Base-by-base conservation (phyloP, 164 flowering plant species). In the Vitis amurensis region DNA sequence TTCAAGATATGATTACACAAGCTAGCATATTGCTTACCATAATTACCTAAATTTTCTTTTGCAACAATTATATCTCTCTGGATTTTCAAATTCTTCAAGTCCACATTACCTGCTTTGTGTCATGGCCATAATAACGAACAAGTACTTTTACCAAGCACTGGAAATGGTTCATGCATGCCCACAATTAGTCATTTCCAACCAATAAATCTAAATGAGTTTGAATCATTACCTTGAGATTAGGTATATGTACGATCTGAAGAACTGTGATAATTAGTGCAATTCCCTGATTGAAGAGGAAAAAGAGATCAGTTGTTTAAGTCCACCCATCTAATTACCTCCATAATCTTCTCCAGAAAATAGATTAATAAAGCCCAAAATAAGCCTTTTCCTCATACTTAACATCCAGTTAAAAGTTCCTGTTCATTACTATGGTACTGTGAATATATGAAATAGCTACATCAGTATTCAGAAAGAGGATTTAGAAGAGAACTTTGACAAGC, bases 201-300 rank as follows among this genome's bases (percentile, higher is more conserved):
- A 57, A 15, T 15, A 57, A 57, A 16, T 57, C 23, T 14, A 47
- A 47, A 16, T 63, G 17, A 16, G 13, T 7, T 52, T 10, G 37
- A 70, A 70, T 64, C n/a, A 65, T 52, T 74, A 84, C 87, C 87
- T 84, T 84, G 64, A 84, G 83, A 73, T 84, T 81, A 19, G 87
- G 87, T 64, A 84, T 69, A 17, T 71, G 83, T 37, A 84, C 85
- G 63, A 84, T 81, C 64, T 81, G 87, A 73, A 84, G 80, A 68
- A 84, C 85, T 61, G 87, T 82, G 53, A 82, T 72, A 53, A 84
- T 84, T 69, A 84, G 70, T 11, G 87, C 82, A 69, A 84, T 84
- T 27, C 87, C 87, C 87, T 84, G 77, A 44, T 57, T 29, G 9
- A 53, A 13, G 53, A 15, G 30, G 49, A n/a, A 10, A 59, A 55